Evolutionary conservation across 1,139 yeast genomes (phyloP).

Genomic region (Hyphopichia fennica): DNA sequence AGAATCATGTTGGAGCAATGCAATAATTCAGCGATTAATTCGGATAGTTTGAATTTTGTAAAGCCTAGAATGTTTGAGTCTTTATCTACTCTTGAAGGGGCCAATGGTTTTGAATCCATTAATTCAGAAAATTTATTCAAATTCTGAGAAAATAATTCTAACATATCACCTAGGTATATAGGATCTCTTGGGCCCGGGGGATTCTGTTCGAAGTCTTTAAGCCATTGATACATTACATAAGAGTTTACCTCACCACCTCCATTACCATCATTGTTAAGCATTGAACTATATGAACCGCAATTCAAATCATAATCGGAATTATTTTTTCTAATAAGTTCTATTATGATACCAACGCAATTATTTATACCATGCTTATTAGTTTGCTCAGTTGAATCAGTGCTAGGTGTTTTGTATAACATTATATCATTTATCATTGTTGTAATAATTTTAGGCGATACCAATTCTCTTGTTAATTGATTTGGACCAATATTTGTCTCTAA

Average conservation of each 20-base stretch:
- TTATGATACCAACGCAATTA: slow-evolving; percentile 48
- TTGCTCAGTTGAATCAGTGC: slow-evolving; percentile 12
- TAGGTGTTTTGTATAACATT: slow-evolving; percentile 29
- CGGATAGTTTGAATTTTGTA: slow-evolving; percentile 44
- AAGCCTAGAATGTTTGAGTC: slow-evolving; percentile 32
- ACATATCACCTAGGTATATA: slow-evolving; percentile 46
- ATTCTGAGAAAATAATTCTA: slow-evolving; percentile 39
- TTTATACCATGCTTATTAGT: slow-evolving; percentile 49
- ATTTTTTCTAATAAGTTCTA: slow-evolving; percentile 47
- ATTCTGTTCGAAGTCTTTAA: slow-evolving; percentile 48
- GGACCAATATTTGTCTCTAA: slow-evolving; percentile 51
- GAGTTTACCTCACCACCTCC: slow-evolving; percentile 42
- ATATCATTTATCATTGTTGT: slow-evolving; percentile 41
- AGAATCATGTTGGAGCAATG: slow-evolving; percentile 53
- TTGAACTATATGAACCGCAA: slow-evolving; percentile 41
- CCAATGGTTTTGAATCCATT: slow-evolving; percentile 27
- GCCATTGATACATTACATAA: slow-evolving; percentile 47
- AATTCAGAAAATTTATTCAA: slow-evolving; percentile 31
- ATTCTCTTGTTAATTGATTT: slow-evolving; percentile 44
- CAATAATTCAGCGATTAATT: slow-evolving; percentile 45
- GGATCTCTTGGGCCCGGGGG: slow-evolving; percentile 51
- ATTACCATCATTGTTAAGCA: slow-evolving; percentile 30
- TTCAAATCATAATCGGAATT: slow-evolving; percentile 50
- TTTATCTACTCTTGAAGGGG: slow-evolving; percentile 18
- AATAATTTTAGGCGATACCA: slow-evolving; percentile 39